Evolutionary conservation across 2,329 filamentous ascomycete genomes (phyloP).

Genomic region (Penicillium sp.): DNA sequence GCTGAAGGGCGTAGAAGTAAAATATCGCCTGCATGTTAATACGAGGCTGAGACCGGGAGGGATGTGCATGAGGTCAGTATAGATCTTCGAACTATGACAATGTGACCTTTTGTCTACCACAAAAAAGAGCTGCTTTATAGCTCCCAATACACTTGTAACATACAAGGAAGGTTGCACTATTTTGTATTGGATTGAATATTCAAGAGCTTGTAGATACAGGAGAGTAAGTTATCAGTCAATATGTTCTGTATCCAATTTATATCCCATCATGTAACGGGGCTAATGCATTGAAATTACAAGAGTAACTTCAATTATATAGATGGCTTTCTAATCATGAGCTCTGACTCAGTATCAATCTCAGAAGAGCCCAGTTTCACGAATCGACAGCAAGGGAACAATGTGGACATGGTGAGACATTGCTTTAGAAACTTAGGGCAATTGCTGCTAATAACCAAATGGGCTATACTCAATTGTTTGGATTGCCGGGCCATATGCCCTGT

Average conservation of each 20-base stretch:
- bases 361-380: neutral
- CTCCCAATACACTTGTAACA: neutral
- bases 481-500: neutral
- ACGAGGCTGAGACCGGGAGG: neutral
- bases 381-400: neutral
- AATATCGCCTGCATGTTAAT: neutral
- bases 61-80: neutral
- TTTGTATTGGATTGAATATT: neutral
- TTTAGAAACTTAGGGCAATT: neutral
- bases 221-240: neutral
- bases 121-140: neutral
- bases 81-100: neutral
- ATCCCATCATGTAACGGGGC: neutral
- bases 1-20: slow-evolving; percentile 25
- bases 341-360: neutral
- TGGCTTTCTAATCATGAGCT: neutral
- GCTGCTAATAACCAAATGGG: neutral
- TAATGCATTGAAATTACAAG: neutral
- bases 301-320: neutral
- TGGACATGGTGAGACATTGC: neutral
- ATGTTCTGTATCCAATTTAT: neutral
- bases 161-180: neutral
- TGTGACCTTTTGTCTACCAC: neutral
- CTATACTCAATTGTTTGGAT: neutral
- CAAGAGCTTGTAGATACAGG: neutral